These are phyloP conservation scores for Penicillium turbatum DNA, from an alignment of 495 filamentous ascomycete species.

Conservation along the genomic window DNA sequence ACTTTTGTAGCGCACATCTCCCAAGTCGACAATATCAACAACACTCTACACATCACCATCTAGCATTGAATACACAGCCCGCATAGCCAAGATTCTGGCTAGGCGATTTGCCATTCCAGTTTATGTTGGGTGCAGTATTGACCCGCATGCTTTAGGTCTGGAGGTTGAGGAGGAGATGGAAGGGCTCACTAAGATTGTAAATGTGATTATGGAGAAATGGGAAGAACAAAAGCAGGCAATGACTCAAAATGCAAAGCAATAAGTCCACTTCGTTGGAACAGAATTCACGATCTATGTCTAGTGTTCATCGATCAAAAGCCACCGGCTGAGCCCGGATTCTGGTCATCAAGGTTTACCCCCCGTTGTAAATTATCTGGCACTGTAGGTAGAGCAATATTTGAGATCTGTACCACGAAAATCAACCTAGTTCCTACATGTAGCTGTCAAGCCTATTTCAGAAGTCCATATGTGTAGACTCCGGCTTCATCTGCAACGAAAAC, in stretches of 20 bases:
- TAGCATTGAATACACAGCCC: constrained; percentile 79
- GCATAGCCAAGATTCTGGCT: constrained; percentile 77
- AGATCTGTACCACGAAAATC: no score
- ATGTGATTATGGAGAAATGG: constrained; percentile 51
- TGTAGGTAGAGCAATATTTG: no score
- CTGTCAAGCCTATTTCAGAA: no score
- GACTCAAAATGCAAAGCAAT: neutral
- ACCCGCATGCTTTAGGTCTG: constrained; percentile 59
- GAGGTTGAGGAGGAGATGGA: constrained; percentile 94
- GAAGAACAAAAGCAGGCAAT: constrained; percentile 15
- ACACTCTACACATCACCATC: constrained; percentile 68
- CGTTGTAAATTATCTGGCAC: no score
- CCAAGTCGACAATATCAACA: constrained; percentile 58
- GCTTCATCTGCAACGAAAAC: no score
- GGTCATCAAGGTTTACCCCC: no score
- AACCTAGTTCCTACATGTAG: no score
- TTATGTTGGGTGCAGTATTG: constrained; percentile 75
- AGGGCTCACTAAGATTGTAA: constrained; percentile 67
- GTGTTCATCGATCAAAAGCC: neutral
- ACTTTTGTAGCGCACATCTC: constrained; percentile 30
- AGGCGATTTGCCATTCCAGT: constrained; percentile 63
- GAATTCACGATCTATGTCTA: neutral
- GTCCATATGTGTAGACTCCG: no score
- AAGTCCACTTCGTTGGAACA: neutral
- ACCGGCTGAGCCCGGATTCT: neutral